Base-by-base conservation (phyloP, 2,329 filamentous ascomycete genomes). In the Pleoardoris graminearum region DNA sequence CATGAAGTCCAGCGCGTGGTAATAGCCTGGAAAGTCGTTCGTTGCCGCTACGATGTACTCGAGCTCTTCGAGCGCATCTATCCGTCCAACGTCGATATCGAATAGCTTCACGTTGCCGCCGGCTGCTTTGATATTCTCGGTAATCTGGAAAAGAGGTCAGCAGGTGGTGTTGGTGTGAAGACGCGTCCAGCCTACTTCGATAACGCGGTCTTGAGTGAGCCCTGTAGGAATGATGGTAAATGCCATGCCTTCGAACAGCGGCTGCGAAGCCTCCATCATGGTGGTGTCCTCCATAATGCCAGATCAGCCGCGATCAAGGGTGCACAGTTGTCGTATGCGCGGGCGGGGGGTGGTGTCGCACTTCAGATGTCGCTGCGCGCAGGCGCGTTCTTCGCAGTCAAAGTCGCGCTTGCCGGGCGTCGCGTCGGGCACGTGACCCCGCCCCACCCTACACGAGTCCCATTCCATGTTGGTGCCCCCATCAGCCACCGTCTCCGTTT, bases 1-100 rank as follows among this genome's bases (percentile, higher is more conserved):
- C 81, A 96, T 88, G 58, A 84, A 79, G 42, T 90, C 88, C 58
- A 88, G 81, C 1, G 90, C 86, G 56, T 84, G 81, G 54, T 84
- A 79, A 70, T 94, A 97, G 65, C 93, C 85, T n/a, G 90, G 86
- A 63, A 99, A 99, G 71, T 99, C 91, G 73, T 91, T 89, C 1
- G 89, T 93, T 53, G 86, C 85, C 51, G 92, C 82, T 58, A 90
- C 78, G 54, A 90, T 82, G 69, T 89, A 86, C 6, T 82, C 86
- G 54, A 85, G 77, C 48, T 80, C 59, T 30, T 72, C 59, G 25
- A 80, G 66, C 16, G 71, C 68, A 6, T 74, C 66, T 43, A 79
- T 71, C 22, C 70, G 66, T 10, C 76, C 76, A 38, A 72, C 64
- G 16, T 72, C 63, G 14, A 65, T 55, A 42, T 76, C 62, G 56